Evolutionary conservation across 371 early-diverging fungal species (phyloP), one percentile per base, ranked within the genome.

Genomic region (Nematocida sp.): DNA sequence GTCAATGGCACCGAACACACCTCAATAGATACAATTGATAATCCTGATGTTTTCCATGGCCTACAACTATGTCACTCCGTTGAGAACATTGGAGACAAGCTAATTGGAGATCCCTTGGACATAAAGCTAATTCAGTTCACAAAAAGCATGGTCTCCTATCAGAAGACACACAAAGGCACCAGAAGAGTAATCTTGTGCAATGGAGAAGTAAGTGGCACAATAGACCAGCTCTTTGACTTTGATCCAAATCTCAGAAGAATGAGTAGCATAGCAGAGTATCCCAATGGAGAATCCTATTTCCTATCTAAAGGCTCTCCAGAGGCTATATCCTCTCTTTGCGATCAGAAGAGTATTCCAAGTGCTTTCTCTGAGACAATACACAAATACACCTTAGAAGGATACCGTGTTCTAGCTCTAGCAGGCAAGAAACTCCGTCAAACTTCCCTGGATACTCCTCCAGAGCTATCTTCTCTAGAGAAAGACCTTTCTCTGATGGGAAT

Each of bases 71-170:
- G 98, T 77, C 98, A 99, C 79, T 88, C 90, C 0, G 85, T 97
- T 52, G 92, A 93, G 80, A 86, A 90, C 5, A 87, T 97, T 1
- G 85, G 90, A 45, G 92, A 88, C 9, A 88, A 89, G 67, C 86
- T 90, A 2, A 84, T 95, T 41, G 99, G 99, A 2, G 98, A 98
- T 81, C 95, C 95, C 1, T 83, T 99, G 60, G 99, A 99, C 79
- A 80, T 96, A 38, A 91, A 91, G 81, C 94, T 99, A 95, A 93
- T 98, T 85, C 89, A 91, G 38, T 92, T 91, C 70, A 94, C 93
- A 0, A 85, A 85, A 2, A 93, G 93, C 90, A 84, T 5, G 45
- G 57, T 70, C 27, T 49, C 23, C 7, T 66, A 78, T 49, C 40
- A 32, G 25, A n/a, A 7, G 13, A 29, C n/a, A 27, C 43, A 49